Percentiles rank a stretch among this genome's conserved stretches.
phyloP scores from a whole-genome alignment of 805 yeast genomes.

The Kuraishia floccosa region DNA sequence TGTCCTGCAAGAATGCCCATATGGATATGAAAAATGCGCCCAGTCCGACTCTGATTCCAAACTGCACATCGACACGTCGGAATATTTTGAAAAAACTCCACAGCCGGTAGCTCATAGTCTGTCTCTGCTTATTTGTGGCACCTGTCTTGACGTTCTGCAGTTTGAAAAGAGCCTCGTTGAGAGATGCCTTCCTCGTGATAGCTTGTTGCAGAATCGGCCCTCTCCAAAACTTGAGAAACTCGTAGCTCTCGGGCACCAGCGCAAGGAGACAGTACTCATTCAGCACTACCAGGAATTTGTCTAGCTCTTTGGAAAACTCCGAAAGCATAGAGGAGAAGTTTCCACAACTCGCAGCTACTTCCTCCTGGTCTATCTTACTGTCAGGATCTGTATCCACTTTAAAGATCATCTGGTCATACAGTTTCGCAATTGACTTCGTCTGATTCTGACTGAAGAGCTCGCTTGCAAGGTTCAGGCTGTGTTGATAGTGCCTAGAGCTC shows the following conservation, averaged over 20 bases:
- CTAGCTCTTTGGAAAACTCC: slow-evolving; percentile 50
- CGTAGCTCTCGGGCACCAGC: slow-evolving; percentile 23
- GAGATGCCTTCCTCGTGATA: slow-evolving; percentile 1
- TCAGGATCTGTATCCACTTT: slow-evolving; percentile 21
- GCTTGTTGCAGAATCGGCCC: no score
- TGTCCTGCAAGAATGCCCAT: slow-evolving; percentile 53
- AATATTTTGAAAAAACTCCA: slow-evolving; percentile 44
- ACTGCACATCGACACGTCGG: slow-evolving; percentile 58
- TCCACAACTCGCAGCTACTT: slow-evolving; percentile 77
- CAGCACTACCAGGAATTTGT: slow-evolving; percentile 30
- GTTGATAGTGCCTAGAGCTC: slow-evolving; percentile 29
- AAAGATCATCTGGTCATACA: slow-evolving; percentile 48
- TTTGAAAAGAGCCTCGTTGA: slow-evolving; percentile 3
- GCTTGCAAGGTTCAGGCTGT: slow-evolving; percentile 37
- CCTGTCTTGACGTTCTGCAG: slow-evolving; percentile 2
- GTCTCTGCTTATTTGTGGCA: slow-evolving; percentile 10
- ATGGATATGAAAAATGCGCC: slow-evolving; percentile 60
- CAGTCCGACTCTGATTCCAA: slow-evolving; percentile 68
- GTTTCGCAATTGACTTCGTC: slow-evolving; percentile 37
- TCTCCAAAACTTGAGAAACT: slow-evolving; percentile 46
- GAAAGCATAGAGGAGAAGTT: slow-evolving; percentile 59
- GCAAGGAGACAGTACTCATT: slow-evolving; percentile 28
- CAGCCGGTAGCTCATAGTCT: slow-evolving; percentile 18
- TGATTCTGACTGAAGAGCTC: slow-evolving; percentile 48
- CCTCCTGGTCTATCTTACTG: slow-evolving; percentile 55